Base-by-base conservation (phyloP, 345 rosid genomes). In the Brassica cretica region DNA sequence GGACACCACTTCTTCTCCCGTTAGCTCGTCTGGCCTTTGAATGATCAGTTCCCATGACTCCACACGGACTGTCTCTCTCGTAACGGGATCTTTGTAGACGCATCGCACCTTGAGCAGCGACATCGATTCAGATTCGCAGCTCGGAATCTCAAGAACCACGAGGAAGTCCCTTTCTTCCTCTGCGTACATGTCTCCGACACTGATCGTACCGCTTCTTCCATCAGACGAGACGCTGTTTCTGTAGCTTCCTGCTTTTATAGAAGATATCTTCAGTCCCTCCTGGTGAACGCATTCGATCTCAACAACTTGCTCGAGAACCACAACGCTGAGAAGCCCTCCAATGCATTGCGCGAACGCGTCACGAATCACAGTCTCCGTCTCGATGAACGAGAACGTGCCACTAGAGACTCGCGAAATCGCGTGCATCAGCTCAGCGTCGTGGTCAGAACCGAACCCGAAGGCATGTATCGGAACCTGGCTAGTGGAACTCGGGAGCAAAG, bases 301-400 rank as follows among this genome's bases (percentile, higher is more conserved):
- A 56, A 93, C 86, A 44, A 60, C 78, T 16, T 88, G 82, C 64
- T 90, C 97, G 79, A 91, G 97, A 73, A 82, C 86, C 14, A 93
- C 97, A 25, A 92, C 97, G 65, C 97, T 94, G 69, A 94, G 81
- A 77, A 94, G 89, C 29, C 99, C 99, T 39, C 98, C 99, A 76
- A 94, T 91, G 84, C 98, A 94, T 59, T 94, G 99, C 8, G 99
- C 99, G 85, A 94, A 91, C 24, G 99, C 97, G 82, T 94, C 99
- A 81, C 88, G 98, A 55, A 94, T 91, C 77, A 86, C 89, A 74
- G 78, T 81, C 82, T 91, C 98, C 5, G 90, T 86, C 84, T 93
- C 99, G 14, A 93, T 89, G 78, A 95, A 95, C 35, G 99, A 93
- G 84, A 95, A 95, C 4, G 98, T 95, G 19, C 99, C 99, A 24